These are phyloP conservation scores for Hansfordia pulvinata DNA, from an alignment of 2,329 filamentous ascomycete species.

Conservation along the genomic window DNA sequence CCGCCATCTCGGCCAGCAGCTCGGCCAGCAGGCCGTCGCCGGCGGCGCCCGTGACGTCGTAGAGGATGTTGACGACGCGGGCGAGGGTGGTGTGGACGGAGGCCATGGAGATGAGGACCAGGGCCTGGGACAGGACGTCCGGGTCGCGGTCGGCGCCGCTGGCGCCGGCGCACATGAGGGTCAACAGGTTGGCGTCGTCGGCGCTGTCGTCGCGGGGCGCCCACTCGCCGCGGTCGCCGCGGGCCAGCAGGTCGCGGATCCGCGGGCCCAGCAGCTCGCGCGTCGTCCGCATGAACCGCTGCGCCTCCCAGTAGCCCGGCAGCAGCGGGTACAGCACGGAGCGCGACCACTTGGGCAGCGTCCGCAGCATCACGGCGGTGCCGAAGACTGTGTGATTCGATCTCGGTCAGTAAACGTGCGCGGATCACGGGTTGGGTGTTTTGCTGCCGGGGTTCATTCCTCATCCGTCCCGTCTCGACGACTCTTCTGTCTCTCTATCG, in stretches of 20 bases:
- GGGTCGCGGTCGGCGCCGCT: constrained; percentile 3
- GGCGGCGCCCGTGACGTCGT: constrained; percentile 3
- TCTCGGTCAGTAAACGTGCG: no score
- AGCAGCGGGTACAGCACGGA: constrained; percentile 3
- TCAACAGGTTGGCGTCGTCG: constrained; percentile 4
- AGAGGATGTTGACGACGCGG: constrained; percentile 3
- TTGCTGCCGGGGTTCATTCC: no score
- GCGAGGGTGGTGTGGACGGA: constrained; percentile 5
- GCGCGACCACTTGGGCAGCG: constrained; percentile 3
- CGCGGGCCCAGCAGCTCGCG: constrained; percentile 2
- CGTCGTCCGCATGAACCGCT: constrained; percentile 1
- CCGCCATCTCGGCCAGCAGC: constrained; percentile 3
- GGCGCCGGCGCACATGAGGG: constrained; percentile 3
- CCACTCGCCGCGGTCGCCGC: constrained; percentile 2
- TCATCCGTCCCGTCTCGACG: no score
- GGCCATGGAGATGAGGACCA: constrained; percentile 4
- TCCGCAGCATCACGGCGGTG: constrained; percentile 4
- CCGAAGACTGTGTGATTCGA: constrained; percentile 2
- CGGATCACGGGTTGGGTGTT: no score
- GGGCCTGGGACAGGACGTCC: constrained; percentile 1
- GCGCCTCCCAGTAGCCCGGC: constrained; percentile 6
- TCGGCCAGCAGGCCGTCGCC: constrained; percentile 1
- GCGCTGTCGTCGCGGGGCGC: constrained; percentile 2
- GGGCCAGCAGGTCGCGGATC: constrained; percentile 4
- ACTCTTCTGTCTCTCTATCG: no score